Evolutionary conservation across 2,329 filamentous ascomycete species (phyloP).

Genomic region (Aspergillus awamori): DNA sequence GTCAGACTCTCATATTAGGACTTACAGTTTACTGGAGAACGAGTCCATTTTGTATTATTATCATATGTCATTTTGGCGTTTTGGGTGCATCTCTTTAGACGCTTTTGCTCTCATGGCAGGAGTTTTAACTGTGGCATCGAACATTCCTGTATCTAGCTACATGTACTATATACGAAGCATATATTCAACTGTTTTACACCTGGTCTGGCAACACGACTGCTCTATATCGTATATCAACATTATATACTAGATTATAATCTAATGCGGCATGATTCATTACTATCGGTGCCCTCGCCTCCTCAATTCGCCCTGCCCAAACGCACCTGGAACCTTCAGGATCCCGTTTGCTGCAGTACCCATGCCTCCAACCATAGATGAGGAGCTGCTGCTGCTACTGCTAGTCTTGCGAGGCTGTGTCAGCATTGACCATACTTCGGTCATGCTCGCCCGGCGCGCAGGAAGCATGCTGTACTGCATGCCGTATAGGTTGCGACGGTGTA

Average conservation of each 20-base stretch:
- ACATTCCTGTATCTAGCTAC: background rate
- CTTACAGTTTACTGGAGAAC: background rate
- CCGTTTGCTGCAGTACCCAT: constrained; percentile 31
- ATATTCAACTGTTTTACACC: background rate
- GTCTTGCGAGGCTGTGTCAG: constrained; percentile 56
- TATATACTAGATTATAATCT: constrained; percentile 13
- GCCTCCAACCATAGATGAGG: constrained; percentile 29
- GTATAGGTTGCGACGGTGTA: constrained; percentile 92
- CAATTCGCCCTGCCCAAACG: constrained; percentile 35
- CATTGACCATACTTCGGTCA: constrained; percentile 82
- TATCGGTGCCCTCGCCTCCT: constrained; percentile 40
- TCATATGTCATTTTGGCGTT: background rate
- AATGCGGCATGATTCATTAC: constrained; percentile 11
- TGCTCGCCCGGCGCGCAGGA: constrained; percentile 75
- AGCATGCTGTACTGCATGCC: constrained; percentile 98
- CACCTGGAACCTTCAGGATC: constrained; percentile 36
- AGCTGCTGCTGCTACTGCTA: constrained; percentile 27
- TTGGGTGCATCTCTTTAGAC: background rate
- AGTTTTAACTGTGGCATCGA: background rate
- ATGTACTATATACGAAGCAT: background rate
- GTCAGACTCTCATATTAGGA: background rate
- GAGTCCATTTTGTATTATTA: background rate
- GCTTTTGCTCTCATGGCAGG: background rate
- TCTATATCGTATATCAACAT: constrained; percentile 1
- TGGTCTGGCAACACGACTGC: background rate